Base-by-base conservation (phyloP, 2,329 filamentous ascomycete species). In the Eutypella sp. region DNA sequence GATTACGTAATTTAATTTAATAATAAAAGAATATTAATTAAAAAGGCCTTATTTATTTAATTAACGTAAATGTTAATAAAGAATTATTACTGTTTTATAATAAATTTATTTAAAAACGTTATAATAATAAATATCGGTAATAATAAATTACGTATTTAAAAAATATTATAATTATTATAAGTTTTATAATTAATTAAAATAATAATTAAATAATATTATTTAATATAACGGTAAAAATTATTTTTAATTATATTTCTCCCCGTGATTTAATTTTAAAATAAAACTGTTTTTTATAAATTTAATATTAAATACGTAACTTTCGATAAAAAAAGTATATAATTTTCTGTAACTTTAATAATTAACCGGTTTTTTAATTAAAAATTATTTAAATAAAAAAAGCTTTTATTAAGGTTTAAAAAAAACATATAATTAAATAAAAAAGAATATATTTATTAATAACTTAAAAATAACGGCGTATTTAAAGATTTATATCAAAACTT, bases 231-330 rank as follows among this genome's bases (percentile, higher is more conserved):
- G n/a, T n/a, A n/a, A n/a, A n/a, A n/a, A n/a, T n/a, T n/a, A n/a
- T n/a, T n/a, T 29, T 29, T 29, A 29, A 51, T 40, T 42, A 40
- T 36, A 42, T 42, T n/a, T 51, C 46, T 20, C 29, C 46, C 3
- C 42, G 34, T 42, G 31, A 25, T 24, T 31, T 13, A n/a, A 42
- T n/a, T n/a, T 6, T 29, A 29, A 25, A 16, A 31, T 13, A 18
- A 42, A 29, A 29, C 7, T 29, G 13, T 29, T 13, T 42, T 42
- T 27, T 19, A 29, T 42, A 29, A 29, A 19, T 31, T 16, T 29
- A 7, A 29, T 7, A 29, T 31, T 42, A n/a, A n/a, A 10, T 27
- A 42, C 15, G n/a, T 29, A 29, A 29, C 5, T 29, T 29, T 29
- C 27, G 15, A 29, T 42, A 42, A 29, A 42, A n/a, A n/a, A 25